Evolutionary conservation across 139 green algal genomes (phyloP), one percentile per base, ranked within the genome.

Genomic region (Ettlia oleoabundans): DNA sequence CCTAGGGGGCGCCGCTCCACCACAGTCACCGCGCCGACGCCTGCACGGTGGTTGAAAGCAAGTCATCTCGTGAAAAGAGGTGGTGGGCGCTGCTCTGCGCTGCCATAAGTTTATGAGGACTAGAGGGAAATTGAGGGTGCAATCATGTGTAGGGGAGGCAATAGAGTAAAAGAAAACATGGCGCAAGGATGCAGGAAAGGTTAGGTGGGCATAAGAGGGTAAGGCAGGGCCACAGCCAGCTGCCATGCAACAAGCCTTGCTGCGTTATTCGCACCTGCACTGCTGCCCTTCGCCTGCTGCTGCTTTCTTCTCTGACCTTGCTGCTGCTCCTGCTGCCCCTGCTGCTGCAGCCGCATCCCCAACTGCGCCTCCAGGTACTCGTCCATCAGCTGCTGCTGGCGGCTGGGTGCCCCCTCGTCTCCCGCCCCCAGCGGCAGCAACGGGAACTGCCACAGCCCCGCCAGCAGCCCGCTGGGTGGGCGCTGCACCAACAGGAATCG

Each of bases 361-460:
- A 87, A 37, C 47, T 69, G 75, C 26, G 53, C 47, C 55, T 77
- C 5, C 32, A 84, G 38, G 38, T 86, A 79, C 0, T 62, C 47
- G 15, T 64, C 52, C 65, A 86, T 78, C 63, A 47, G 21, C 51
- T 67, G 38, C 66, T 52, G 32, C 77, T 42, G 70, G n/a, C n/a
- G n/a, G n/a, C n/a, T n/a, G n/a, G n/a, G n/a, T n/a, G n/a, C n/a
- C 18, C 68, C 47, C 15, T 37, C 43, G 30, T 35, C 67, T 26
- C 21, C 37, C 4, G 28, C 37, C 26, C 63, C 68, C 40, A 86
- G 70, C 52, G 32, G 47, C 63, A 79, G 71, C 66, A 86, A 73
- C n/a, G 92, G 92, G 51, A 94, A 94, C 80, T 96, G 90, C 92
- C 92, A 96, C 15, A 96, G 74, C 24, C 92, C 92, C 62, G 90